These are phyloP conservation scores for Termitomyces sp. DNA, from an alignment of 768 basidiomycete genomes.

Conservation along the genomic window DNA sequence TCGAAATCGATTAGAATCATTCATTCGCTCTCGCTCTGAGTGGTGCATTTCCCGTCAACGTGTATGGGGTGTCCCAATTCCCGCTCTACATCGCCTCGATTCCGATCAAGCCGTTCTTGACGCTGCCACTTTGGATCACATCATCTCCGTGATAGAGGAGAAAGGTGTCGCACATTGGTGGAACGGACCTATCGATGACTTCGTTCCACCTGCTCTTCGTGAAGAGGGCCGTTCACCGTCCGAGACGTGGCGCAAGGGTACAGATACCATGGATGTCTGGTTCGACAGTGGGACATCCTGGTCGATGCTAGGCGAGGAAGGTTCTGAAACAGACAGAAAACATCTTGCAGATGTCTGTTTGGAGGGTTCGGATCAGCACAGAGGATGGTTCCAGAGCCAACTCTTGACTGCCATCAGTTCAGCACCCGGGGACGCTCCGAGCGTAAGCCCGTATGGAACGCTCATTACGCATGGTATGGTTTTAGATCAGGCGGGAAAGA, in stretches of 20 bases:
- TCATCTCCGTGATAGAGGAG: conserved; percentile 63
- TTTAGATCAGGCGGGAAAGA: conserved; percentile 81
- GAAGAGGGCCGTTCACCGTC: conserved; percentile 35
- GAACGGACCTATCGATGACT: conserved; percentile 78
- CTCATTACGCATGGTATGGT: conserved; percentile 98
- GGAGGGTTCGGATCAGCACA: conserved; percentile 96
- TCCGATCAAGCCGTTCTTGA: conserved; percentile 64
- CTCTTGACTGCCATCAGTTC: conserved; percentile 75
- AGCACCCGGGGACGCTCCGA: conserved; percentile 21
- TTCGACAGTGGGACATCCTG: conserved; percentile 96
- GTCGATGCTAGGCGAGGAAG: conserved; percentile 59
- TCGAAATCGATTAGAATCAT: conserved; percentile 81
- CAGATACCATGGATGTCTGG: conserved; percentile 99
- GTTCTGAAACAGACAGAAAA: conserved; percentile 22
- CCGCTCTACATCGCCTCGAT: conserved; percentile 65
- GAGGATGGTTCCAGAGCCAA: conserved; percentile 98
- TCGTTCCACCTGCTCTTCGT: conserved; percentile 59
- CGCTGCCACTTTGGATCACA: conserved; percentile 60
- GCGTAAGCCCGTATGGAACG: conserved; percentile 57
- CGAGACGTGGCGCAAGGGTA: conserved; percentile 66
- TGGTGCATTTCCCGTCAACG: conserved; percentile 99
- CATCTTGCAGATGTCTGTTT: conserved; percentile 80
- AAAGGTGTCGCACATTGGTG: conserved; percentile 89
- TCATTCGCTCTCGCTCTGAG: conserved; percentile 83
- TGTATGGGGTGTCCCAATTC: conserved; percentile 97